phyloP scores from a whole-genome alignment of 2,329 filamentous ascomycete genomes.

The Dothideomycetidae sp. region DNA sequence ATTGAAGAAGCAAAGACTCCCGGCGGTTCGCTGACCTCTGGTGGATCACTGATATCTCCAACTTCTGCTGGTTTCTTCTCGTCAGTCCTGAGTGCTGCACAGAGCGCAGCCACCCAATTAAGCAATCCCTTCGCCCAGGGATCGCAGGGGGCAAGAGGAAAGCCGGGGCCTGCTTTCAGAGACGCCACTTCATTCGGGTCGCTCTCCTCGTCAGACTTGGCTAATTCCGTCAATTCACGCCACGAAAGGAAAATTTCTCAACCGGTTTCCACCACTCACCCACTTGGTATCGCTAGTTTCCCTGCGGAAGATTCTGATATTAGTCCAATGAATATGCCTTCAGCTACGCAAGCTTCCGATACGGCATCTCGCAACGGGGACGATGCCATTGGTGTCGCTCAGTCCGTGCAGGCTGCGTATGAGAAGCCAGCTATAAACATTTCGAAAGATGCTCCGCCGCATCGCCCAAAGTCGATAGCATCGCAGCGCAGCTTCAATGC shows the following conservation, averaged over 20 bases:
- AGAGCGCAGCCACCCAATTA: slow-evolving; percentile 70
- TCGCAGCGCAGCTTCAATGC: slow-evolving; percentile 29
- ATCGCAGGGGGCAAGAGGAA: slow-evolving; percentile 16
- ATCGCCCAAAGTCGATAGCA: slow-evolving; percentile 26
- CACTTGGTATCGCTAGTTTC: slow-evolving; percentile 1
- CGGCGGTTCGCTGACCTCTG: slow-evolving; percentile 37
- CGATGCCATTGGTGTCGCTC: slow-evolving; percentile 40
- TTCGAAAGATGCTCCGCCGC: slow-evolving; percentile 21
- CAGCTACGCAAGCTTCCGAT: slow-evolving; percentile 21
- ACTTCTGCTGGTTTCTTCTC: slow-evolving; percentile 66
- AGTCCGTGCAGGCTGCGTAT: slow-evolving; percentile 48
- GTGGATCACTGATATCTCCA: no score
- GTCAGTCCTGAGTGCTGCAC: slow-evolving; percentile 79
- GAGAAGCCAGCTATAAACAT: slow-evolving; percentile 26
- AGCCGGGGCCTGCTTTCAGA: neutral
- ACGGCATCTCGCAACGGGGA: slow-evolving; percentile 43
- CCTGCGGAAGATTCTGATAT: slow-evolving; percentile 35
- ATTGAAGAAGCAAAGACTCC: slow-evolving; percentile 53
- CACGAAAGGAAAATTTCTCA: no score
- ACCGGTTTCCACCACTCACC: no score
- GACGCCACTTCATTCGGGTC: neutral
- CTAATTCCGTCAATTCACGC: no score
- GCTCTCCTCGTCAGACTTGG: no score
- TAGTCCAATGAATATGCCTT: slow-evolving; percentile 44
- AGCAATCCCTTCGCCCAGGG: slow-evolving; percentile 61